These are phyloP conservation scores for Barnettozyma pratensis DNA, from an alignment of 805 yeast species.

Conservation along the genomic window DNA sequence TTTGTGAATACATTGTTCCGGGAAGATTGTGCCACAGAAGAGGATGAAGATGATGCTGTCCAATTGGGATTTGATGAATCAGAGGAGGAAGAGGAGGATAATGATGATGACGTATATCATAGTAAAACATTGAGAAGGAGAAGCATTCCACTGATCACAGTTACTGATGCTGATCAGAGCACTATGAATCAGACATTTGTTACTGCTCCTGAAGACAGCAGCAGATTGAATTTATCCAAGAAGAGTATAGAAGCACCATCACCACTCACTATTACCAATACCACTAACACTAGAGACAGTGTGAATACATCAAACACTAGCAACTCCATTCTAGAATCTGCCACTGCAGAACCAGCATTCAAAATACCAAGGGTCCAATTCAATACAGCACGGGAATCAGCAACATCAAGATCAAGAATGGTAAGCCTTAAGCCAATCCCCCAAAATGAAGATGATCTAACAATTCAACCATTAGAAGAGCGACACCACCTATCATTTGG, in stretches of 20 bases:
- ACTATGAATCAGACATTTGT: constrained; percentile 3
- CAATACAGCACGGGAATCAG: constrained; percentile 4
- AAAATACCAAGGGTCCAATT: neutral
- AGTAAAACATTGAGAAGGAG: neutral
- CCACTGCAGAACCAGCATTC: neutral
- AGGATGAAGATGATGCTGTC: neutral
- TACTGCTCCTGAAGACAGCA: constrained; percentile 4
- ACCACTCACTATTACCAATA: neutral
- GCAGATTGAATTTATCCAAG: neutral
- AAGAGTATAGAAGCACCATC: neutral
- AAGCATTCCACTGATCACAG: neutral
- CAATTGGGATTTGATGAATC: neutral
- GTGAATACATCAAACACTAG: neutral
- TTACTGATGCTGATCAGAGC: constrained; percentile 1
- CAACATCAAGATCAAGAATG: constrained; percentile 4
- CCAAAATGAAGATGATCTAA: neutral
- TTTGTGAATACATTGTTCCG: neutral
- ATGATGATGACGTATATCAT: neutral
- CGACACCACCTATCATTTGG: neutral
- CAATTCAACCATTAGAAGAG: neutral
- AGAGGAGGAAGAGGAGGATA: neutral
- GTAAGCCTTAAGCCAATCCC: constrained; percentile 5
- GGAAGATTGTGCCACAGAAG: neutral
- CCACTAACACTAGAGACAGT: neutral
- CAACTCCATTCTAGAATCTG: neutral